A percentile compares a stretch with the other conserved stretches of the same genome.
phyloP scores from a whole-genome alignment of 139 green algal species.

The Astrephomene gubernaculifera region DNA sequence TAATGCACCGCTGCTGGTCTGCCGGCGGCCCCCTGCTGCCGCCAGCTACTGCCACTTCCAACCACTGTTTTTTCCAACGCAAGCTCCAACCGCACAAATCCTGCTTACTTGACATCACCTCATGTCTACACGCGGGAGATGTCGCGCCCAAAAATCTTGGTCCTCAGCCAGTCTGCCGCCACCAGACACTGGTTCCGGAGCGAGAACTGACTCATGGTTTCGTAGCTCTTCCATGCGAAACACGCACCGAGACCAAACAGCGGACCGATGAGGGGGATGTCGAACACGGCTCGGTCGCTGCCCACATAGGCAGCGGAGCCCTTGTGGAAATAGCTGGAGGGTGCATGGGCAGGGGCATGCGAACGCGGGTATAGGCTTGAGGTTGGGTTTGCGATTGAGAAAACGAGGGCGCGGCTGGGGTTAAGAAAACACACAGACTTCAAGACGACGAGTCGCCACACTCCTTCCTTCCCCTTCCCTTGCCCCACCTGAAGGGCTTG shows the following conservation, averaged over 20 bases:
- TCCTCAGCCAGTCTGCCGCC: conserved; percentile 81
- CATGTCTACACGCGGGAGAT: conserved; percentile 84
- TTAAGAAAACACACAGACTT: too few species aligned
- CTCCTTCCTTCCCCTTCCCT: not conserved
- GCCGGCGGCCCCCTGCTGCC: too few species aligned
- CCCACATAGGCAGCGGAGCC: conserved; percentile 91
- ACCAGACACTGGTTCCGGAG: conserved; percentile 90
- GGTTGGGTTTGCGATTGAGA: too few species aligned
- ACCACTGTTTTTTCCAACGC: too few species aligned
- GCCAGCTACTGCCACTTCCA: too few species aligned
- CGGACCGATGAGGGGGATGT: conserved; percentile 80
- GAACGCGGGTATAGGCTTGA: not conserved
- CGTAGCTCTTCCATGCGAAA: conserved; percentile 88
- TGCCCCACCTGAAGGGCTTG: conserved; percentile 58
- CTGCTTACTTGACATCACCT: too few species aligned
- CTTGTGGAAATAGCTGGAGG: conserved; percentile 75
- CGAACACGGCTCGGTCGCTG: conserved; percentile 90
- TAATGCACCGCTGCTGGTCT: too few species aligned
- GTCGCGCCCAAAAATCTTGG: conserved; percentile 90
- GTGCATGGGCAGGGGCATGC: not conserved
- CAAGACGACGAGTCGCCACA: too few species aligned
- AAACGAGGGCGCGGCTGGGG: too few species aligned
- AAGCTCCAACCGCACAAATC: too few species aligned
- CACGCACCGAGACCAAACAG: conserved; percentile 78
- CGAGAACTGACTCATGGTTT: conserved; percentile 86